phyloP scores from a whole-genome alignment of 208 protist species.

The Trypanosoma boissoni region DNA sequence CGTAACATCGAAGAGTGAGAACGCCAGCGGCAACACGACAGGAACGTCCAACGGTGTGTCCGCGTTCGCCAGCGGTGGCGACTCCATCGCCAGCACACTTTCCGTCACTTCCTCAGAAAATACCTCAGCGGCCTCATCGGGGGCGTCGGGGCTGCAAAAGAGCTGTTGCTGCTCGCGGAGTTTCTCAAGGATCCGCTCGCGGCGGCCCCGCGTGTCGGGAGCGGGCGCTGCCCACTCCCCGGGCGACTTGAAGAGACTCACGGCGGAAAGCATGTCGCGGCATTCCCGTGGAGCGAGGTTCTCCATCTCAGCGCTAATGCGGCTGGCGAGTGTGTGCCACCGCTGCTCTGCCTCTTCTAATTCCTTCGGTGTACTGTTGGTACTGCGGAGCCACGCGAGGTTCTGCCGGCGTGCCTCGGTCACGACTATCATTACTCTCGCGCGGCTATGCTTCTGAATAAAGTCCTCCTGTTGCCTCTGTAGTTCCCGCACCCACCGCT shows the following conservation, averaged over 20 bases:
- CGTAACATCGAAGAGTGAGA: too few relatives aligned
- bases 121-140: too few relatives aligned
- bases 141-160: too few relatives aligned
- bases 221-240: background rate
- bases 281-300: background rate
- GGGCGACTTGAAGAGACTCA: background rate
- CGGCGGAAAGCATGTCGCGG: background rate
- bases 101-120: background rate
- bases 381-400: too few relatives aligned
- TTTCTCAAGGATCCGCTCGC: background rate
- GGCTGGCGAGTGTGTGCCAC: background rate
- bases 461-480: background rate
- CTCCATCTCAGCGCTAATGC: background rate
- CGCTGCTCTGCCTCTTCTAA: too few relatives aligned
- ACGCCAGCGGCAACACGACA: too few relatives aligned
- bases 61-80: too few relatives aligned
- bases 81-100: too few relatives aligned
- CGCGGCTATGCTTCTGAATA: background rate
- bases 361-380: too few relatives aligned
- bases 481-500: background rate
- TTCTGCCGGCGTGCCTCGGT: background rate
- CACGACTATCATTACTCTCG: background rate
- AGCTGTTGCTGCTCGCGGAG: background rate
- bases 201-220: background rate
- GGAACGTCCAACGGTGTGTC: too few relatives aligned